Conservation (phyloP, 495 filamentous ascomycete genomes). For the Podospora didyma region DNA sequence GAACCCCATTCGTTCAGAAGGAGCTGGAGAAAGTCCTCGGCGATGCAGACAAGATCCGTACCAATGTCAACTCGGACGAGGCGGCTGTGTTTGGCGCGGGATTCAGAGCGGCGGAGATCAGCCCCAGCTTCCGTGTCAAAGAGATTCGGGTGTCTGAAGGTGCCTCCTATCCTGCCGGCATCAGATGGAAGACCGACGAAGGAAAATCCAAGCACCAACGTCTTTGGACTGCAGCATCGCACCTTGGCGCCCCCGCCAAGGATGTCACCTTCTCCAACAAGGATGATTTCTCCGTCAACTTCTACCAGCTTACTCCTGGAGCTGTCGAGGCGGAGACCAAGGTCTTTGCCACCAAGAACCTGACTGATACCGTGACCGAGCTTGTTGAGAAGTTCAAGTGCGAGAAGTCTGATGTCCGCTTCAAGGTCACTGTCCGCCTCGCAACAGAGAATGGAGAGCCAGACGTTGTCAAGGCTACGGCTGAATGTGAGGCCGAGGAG, state of each 20-base stretch:
- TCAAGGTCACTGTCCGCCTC: constrained; percentile 73
- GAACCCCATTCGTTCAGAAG: constrained; percentile 93
- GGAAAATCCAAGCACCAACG: constrained; percentile 54
- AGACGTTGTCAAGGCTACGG: constrained; percentile 66
- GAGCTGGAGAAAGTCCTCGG: constrained; percentile 75
- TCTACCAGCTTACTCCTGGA: constrained; percentile 67
- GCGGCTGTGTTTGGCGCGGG: constrained; percentile 94
- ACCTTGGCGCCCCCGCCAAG: constrained; percentile 70
- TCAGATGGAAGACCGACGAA: constrained; percentile 70
- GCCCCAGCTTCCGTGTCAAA: constrained; percentile 93
- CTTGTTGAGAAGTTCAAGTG: constrained; percentile 76
- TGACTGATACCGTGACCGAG: constrained; percentile 73
- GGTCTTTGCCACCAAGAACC: constrained; percentile 67
- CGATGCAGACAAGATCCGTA: constrained; percentile 71
- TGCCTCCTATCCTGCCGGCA: constrained; percentile 64
- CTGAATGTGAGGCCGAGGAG: constrained; percentile 76
- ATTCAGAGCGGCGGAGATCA: constrained; percentile 87
- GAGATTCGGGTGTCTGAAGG: constrained; percentile 80
- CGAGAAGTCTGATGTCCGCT: constrained; percentile 66
- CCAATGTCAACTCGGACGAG: constrained; percentile 96
- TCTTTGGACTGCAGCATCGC: constrained; percentile 76
- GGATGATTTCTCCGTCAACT: constrained; percentile 76
- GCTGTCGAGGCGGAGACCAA: constrained; percentile 45
- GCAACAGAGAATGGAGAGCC: constrained; percentile 74
- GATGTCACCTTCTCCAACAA: constrained; percentile 82